Conservation (phyloP, 306 rosid species). For the Parietaria judaica region DNA sequence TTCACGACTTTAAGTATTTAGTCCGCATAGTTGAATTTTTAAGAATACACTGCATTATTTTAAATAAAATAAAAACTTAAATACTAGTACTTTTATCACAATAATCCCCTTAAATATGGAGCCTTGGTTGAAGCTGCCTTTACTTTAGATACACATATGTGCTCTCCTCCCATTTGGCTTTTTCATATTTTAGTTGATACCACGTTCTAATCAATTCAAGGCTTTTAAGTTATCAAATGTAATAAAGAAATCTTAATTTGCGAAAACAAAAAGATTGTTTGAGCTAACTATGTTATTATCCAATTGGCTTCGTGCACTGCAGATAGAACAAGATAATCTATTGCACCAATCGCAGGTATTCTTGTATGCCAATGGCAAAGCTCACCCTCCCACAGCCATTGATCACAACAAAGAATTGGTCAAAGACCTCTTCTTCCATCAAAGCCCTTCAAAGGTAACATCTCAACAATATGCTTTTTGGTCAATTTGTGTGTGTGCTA, state of each 20-base stretch:
- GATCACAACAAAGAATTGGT: conserved; percentile 47
- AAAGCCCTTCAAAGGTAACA: conserved; percentile 63
- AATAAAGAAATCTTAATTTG: background rate
- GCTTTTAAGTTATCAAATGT: background rate
- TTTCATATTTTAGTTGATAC: conserved; percentile 1
- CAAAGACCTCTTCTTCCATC: conserved; percentile 64
- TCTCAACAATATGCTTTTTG: background rate
- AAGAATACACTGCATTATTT: no score
- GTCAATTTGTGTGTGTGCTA: no score
- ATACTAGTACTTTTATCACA: no score
- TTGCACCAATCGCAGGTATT: conserved; percentile 58
- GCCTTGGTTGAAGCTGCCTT: background rate
- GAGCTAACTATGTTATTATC: background rate
- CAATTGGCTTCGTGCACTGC: conserved; percentile 15
- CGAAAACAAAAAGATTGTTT: background rate
- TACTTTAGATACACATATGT: background rate
- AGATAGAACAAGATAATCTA: conserved; percentile 53
- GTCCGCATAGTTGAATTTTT: no score
- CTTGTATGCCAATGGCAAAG: conserved; percentile 63
- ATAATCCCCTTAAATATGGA: background rate
- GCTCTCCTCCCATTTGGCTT: background rate
- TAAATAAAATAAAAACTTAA: no score
- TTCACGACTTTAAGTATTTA: no score
- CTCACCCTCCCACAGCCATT: conserved; percentile 61
- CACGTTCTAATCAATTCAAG: no score